A percentile compares a stretch with the other conserved stretches of the same genome.
phyloP scores from a whole-genome alignment of 2,329 filamentous ascomycete genomes.

The Beauveria australis region DNA sequence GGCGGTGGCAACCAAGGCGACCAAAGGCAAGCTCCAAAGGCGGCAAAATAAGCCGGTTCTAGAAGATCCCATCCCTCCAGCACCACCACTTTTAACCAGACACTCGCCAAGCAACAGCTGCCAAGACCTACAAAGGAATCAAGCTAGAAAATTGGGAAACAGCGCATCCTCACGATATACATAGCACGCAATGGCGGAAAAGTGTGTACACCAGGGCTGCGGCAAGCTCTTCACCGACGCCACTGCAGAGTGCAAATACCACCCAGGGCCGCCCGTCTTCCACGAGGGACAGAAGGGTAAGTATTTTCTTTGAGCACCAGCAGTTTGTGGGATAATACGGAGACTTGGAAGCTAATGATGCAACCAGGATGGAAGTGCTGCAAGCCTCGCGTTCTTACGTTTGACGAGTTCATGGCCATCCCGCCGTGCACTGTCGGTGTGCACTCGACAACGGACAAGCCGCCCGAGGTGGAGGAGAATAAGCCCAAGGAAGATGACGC shows the following conservation, averaged over 20 bases:
- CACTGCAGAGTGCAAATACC: slow-evolving; percentile 80
- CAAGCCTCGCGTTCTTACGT: slow-evolving; percentile 91
- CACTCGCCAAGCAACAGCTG: neutral
- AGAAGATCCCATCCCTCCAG: slow-evolving; percentile 22
- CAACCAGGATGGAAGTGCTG: slow-evolving; percentile 91
- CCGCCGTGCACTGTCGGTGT: slow-evolving; percentile 86
- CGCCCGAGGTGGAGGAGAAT: slow-evolving; percentile 55
- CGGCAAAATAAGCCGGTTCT: slow-evolving; percentile 19
- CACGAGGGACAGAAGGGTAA: slow-evolving; percentile 98
- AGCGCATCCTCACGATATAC: neutral
- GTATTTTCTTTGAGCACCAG: too few species aligned
- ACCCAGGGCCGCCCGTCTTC: slow-evolving; percentile 88
- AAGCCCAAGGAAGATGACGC: slow-evolving; percentile 37
- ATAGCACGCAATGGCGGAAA: slow-evolving; percentile 53
- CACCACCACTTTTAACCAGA: neutral
- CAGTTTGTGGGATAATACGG: neutral
- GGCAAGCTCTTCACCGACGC: slow-evolving; percentile 78
- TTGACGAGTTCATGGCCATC: slow-evolving; percentile 95
- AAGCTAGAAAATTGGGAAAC: neutral
- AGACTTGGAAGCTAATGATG: neutral
- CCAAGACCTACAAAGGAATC: neutral
- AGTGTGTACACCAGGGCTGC: slow-evolving; percentile 95
- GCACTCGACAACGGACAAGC: slow-evolving; percentile 77
- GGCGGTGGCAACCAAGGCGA: slow-evolving; percentile 23
- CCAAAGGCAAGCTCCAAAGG: slow-evolving; percentile 6